These are phyloP conservation scores for Pulicaria dysenterica DNA, from an alignment of 129 eudicot species.

Conservation along the genomic window DNA sequence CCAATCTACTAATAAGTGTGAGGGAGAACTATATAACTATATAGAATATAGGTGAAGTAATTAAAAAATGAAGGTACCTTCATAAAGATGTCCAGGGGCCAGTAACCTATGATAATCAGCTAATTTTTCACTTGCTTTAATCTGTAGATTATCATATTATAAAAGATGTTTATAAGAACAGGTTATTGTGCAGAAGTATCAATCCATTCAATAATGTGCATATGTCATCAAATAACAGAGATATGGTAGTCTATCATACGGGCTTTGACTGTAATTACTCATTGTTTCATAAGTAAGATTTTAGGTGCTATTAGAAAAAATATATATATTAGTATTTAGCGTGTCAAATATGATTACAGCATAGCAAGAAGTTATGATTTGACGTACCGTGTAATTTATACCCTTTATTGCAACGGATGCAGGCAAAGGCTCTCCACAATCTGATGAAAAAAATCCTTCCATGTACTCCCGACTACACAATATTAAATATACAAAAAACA, in stretches of 20 bases:
- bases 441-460: slow-evolving; percentile 79
- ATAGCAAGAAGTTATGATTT: neutral
- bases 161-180: slow-evolving; percentile 2
- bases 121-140: slow-evolving; percentile 59
- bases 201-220: neutral
- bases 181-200: neutral
- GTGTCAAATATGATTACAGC: neutral
- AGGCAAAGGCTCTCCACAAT: slow-evolving; percentile 76
- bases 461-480: slow-evolving; percentile 77
- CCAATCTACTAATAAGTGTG: no score
- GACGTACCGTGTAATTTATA: slow-evolving; percentile 74
- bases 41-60: neutral
- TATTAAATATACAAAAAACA: neutral
- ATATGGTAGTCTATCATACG: neutral
- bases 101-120: slow-evolving; percentile 88
- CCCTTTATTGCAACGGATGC: slow-evolving; percentile 75
- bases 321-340: no score
- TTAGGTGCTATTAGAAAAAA: neutral
- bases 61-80: slow-evolving; percentile 50
- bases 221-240: slow-evolving; percentile 16
- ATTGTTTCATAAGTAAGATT: neutral
- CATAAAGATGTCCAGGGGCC: slow-evolving; percentile 72
- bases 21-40: neutral
- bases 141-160: slow-evolving; percentile 43
- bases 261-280: no score